Conservation (phyloP, 495 filamentous ascomycete species). For the Aspergillus haitiensis region DNA sequence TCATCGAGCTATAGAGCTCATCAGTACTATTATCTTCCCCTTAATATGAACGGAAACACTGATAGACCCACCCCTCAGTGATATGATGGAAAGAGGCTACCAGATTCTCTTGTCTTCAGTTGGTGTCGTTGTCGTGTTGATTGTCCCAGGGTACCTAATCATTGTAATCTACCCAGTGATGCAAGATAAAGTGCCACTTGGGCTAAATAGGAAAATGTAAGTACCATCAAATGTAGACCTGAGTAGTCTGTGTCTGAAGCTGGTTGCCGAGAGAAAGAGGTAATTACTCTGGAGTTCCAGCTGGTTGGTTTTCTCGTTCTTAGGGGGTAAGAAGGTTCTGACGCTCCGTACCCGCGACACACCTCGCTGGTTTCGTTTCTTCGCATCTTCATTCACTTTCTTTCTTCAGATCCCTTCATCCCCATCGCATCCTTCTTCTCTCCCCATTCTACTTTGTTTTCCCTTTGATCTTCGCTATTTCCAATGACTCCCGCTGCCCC, state of each 20-base stretch:
- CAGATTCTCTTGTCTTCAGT: no score
- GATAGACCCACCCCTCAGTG: no score
- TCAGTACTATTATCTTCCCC: no score
- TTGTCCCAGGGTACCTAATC: no score
- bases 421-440: constrained; percentile 29
- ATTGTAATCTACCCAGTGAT: no score
- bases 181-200: neutral
- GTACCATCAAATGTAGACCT: neutral
- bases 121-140: no score
- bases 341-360: constrained; percentile 24
- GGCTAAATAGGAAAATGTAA: no score
- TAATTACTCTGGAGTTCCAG: neutral
- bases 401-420: constrained; percentile 23
- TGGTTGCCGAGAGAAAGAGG: neutral
- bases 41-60: no score
- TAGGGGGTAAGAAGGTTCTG: constrained; percentile 11
- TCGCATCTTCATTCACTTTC: constrained; percentile 19
- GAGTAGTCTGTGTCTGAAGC: neutral
- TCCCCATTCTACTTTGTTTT: constrained; percentile 16
- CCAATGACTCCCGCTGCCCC: constrained; percentile 16
- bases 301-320: constrained; percentile 4
- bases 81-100: no score
- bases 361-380: constrained; percentile 26
- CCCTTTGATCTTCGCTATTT: constrained; percentile 30
- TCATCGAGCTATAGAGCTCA: no score